phyloP scores from a whole-genome alignment of 192 early-diverging fungal genomes.

The Coemansia sp. region DNA sequence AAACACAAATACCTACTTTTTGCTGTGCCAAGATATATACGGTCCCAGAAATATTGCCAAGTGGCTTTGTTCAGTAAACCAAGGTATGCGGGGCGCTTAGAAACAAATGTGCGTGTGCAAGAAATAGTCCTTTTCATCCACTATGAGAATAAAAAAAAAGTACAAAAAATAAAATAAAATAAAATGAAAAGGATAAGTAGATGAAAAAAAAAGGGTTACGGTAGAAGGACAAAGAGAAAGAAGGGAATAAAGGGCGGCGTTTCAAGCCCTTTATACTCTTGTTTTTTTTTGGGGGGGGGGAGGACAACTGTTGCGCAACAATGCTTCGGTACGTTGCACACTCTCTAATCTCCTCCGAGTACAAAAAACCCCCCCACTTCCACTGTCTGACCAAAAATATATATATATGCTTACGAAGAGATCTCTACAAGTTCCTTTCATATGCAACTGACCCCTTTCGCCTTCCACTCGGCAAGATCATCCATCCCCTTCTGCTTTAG shows the following conservation, averaged over 20 bases:
- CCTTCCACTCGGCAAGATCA: not conserved
- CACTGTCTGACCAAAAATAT: no score
- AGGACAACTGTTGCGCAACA: not conserved
- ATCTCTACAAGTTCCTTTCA: not conserved
- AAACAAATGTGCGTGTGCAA: not conserved
- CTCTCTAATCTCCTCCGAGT: not conserved
- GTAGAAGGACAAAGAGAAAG: not conserved
- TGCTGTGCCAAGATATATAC: not conserved
- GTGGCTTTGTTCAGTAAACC: not conserved
- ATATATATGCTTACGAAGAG: not conserved
- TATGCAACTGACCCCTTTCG: not conserved
- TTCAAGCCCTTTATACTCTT: not conserved
- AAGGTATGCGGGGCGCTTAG: not conserved
- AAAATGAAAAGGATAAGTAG: not conserved
- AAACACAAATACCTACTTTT: not conserved
- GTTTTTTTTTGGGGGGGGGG: not conserved
- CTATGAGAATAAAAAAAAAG: not conserved
- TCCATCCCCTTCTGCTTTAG: not conserved
- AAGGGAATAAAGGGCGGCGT: not conserved
- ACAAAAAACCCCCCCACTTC: no score
- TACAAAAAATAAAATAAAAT: not conserved
- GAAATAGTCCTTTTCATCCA: not conserved
- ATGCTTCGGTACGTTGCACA: not conserved
- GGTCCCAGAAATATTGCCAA: not conserved
- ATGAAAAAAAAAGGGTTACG: not conserved